Base-by-base conservation (phyloP, 2,329 filamentous ascomycete species). In the Cryphonectria radicalis region DNA sequence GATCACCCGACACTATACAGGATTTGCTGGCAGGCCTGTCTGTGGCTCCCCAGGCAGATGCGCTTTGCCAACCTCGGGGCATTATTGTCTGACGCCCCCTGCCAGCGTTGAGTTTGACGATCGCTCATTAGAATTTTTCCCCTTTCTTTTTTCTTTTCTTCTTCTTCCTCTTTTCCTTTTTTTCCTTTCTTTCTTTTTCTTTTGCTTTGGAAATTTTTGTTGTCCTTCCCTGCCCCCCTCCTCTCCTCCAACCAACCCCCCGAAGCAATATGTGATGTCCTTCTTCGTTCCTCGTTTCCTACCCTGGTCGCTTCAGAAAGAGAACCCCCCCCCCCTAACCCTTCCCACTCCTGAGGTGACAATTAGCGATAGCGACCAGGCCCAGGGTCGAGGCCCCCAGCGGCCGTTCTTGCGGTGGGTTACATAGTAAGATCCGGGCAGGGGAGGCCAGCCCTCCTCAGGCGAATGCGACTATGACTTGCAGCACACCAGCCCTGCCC, bases 391-490 rank as follows among this genome's bases (percentile, higher is more conserved):
- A 59, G 55, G 25, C 28, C 55, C 55, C 46, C 46, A n/a, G 60
- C 63, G 46, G 63, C 43, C 46, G 63, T 37, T 55, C 32, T 50
- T 35, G 13, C 37, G 42, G 35, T 28, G 37, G 35, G 60, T 63
- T 22, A 35, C 35, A 19, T 62, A 17, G 11, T 11, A 28, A 35
- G 35, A 59, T 67, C 40, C 14, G 66, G 37, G 19, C 46, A 25
- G 32, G 63, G 50, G 46, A 66, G 37, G 64, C 64, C 64, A 62
- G 59, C n/a, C 60, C 60, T 13, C 13, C 63, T 43, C 59, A 55
- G 67, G 60, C 60, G 28, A 69, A 69, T 69, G 67, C 67, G 67
- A 63, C 59, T 66, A 69, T 69, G 67, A 69, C 67, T 63, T 69
- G 67, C 67, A 69, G 67, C 42, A 69, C 25, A 19, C 55, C 28